phyloP scores from a whole-genome alignment of 345 rosid genomes.

The Lepidium aucheri region DNA sequence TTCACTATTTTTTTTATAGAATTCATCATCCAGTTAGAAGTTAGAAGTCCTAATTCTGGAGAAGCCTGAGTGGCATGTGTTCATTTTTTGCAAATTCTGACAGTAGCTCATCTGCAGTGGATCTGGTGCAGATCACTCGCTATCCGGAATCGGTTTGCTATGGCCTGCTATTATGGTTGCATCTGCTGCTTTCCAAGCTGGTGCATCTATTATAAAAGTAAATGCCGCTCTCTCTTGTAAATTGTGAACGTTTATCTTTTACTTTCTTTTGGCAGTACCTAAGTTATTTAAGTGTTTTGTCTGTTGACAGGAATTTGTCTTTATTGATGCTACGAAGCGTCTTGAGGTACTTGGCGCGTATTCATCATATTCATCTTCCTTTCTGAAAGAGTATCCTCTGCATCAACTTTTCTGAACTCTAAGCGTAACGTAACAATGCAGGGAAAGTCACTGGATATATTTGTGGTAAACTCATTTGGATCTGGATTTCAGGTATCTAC shows the following conservation, averaged over 20 bases:
- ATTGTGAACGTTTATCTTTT: neutral
- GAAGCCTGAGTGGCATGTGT: neutral
- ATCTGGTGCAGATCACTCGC: conserved; percentile 52
- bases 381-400: conserved; percentile 5
- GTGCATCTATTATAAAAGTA: conserved; percentile 82
- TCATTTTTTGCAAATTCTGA: conserved; percentile 2
- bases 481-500: conserved; percentile 83
- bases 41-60: neutral
- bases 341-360: conserved; percentile 41
- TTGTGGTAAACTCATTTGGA: conserved; percentile 89
- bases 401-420: conserved; percentile 7
- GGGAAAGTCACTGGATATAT: conserved; percentile 90
- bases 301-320: conserved; percentile 65
- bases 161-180: conserved; percentile 80
- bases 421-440: conserved; percentile 12
- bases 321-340: conserved; percentile 56
- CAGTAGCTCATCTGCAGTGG: conserved; percentile 45
- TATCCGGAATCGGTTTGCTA: conserved; percentile 40
- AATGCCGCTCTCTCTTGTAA: neutral
- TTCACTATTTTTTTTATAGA: neutral
- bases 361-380: conserved; percentile 1
- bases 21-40: neutral
- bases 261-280: neutral
- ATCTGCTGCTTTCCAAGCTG: conserved; percentile 83
- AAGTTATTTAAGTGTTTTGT: conserved; percentile 10